Percentiles rank a stretch among this genome's conserved stretches.
These are phyloP conservation scores for Hyphodiscus hymeniophilus DNA, from an alignment of 495 filamentous ascomycete species.

Conservation along the genomic window DNA sequence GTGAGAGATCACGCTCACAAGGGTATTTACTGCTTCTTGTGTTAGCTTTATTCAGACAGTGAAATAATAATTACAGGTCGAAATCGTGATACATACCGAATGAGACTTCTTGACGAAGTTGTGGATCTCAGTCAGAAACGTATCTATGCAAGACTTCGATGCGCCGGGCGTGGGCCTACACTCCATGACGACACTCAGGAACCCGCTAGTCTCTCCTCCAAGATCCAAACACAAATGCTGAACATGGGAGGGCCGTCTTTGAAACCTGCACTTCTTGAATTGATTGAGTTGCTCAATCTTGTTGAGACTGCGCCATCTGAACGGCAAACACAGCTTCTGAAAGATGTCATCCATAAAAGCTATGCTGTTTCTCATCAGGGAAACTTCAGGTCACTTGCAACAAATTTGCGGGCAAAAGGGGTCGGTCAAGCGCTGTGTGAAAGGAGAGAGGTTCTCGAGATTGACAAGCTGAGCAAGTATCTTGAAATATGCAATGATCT, in stretches of 20 bases:
- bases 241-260: neutral
- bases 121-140: neutral
- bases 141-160: neutral
- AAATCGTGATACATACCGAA: neutral
- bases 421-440: neutral
- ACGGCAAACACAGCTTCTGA: neutral
- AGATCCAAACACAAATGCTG: too few species aligned
- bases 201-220: too few species aligned
- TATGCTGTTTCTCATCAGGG: neutral
- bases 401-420: neutral
- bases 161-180: too few species aligned
- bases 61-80: too few species aligned
- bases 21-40: neutral
- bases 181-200: too few species aligned
- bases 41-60: neutral
- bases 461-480: conserved; percentile 5
- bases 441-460: neutral
- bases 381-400: neutral
- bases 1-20: neutral
- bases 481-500: neutral
- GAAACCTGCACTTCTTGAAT: neutral
- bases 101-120: neutral
- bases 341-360: neutral
- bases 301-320: neutral
- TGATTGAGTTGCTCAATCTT: neutral